Evolutionary conservation across 768 basidiomycete genomes (phyloP).

Genomic region (Pisolithus marmoratus): DNA sequence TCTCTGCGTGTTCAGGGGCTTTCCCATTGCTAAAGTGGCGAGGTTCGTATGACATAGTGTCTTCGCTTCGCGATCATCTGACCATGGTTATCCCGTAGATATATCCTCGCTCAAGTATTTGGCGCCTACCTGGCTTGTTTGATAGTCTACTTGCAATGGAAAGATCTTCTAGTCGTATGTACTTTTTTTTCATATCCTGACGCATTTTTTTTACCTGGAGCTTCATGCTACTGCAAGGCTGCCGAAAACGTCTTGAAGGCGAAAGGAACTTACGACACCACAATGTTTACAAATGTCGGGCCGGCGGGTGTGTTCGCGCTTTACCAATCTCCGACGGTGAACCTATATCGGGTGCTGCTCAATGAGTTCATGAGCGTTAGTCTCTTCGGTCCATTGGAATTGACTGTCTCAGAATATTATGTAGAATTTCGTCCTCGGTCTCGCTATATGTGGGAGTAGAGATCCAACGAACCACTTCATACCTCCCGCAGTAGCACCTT

Average conservation of each 20-base stretch:
- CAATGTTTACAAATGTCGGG: slow-evolving; percentile 32
- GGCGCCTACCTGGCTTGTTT: slow-evolving; percentile 61
- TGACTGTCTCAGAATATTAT: background rate
- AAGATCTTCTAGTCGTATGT: slow-evolving; percentile 38
- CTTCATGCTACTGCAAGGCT: slow-evolving; percentile 12
- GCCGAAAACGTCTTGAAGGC: slow-evolving; percentile 26
- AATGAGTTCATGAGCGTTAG: slow-evolving; percentile 36
- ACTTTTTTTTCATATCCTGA: background rate
- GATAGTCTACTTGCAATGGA: slow-evolving; percentile 58
- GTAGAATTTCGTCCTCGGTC: slow-evolving; percentile 35
- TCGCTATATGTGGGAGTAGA: slow-evolving; percentile 46
- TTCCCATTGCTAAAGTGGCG: slow-evolving; percentile 46
- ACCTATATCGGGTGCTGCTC: slow-evolving; percentile 29
- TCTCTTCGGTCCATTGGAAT: background rate
- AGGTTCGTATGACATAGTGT: slow-evolving; percentile 30
- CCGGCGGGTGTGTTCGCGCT: slow-evolving; percentile 36
- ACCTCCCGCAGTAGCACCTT: slow-evolving; percentile 47
- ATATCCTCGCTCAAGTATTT: slow-evolving; percentile 59
- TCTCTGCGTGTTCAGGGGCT: slow-evolving; percentile 46
- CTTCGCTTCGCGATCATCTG: no score
- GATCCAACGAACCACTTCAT: slow-evolving; percentile 58
- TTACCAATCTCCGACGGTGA: slow-evolving; percentile 27
- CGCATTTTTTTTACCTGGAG: slow-evolving; percentile 23
- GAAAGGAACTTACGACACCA: slow-evolving; percentile 20
- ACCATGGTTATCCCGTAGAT: slow-evolving; percentile 32